A percentile compares a stretch with the other conserved stretches of the same genome.
phyloP scores from a whole-genome alignment of 1,284 basidiomycete genomes.

The Farysia itapuensis region DNA sequence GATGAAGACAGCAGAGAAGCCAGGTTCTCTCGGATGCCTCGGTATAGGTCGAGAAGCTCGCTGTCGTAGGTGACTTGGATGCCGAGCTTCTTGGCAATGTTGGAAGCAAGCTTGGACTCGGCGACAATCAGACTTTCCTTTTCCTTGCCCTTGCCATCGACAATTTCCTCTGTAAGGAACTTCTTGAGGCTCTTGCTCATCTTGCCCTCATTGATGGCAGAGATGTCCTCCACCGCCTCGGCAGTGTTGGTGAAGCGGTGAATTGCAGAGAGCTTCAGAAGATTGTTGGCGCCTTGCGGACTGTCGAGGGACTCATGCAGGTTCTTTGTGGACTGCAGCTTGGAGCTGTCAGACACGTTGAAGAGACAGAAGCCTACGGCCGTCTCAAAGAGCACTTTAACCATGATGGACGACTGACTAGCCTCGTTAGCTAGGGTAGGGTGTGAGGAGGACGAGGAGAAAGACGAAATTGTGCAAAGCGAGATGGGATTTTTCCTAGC shows the following conservation, averaged over 20 bases:
- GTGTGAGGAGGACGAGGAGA: no score
- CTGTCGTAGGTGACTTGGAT: slow-evolving; percentile 79
- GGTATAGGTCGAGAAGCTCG: slow-evolving; percentile 80
- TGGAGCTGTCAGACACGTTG: slow-evolving; percentile 88
- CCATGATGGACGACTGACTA: slow-evolving; percentile 51
- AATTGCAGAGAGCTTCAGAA: slow-evolving; percentile 80
- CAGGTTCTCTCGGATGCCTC: slow-evolving; percentile 89
- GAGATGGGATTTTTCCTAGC: no score
- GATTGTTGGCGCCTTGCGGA: slow-evolving; percentile 84
- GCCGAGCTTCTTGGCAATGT: slow-evolving; percentile 89
- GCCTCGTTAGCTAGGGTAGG: no score
- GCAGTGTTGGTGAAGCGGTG: slow-evolving; percentile 96
- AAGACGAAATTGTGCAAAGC: no score
- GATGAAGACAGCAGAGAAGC: slow-evolving; percentile 69
- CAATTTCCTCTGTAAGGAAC: slow-evolving; percentile 84
- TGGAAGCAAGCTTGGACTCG: slow-evolving; percentile 77
- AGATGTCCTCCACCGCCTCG: slow-evolving; percentile 97
- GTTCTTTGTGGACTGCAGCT: slow-evolving; percentile 76
- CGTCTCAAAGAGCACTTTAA: slow-evolving; percentile 59
- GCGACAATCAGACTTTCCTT: slow-evolving; percentile 79
- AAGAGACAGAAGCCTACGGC: slow-evolving; percentile 87
- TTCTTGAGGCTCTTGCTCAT: slow-evolving; percentile 89
- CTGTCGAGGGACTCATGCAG: slow-evolving; percentile 90
- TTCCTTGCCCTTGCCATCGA: slow-evolving; percentile 80
- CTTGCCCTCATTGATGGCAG: slow-evolving; percentile 87